Base-by-base conservation (phyloP, 2,329 filamentous ascomycete genomes). In the Hypoxylon sp. region DNA sequence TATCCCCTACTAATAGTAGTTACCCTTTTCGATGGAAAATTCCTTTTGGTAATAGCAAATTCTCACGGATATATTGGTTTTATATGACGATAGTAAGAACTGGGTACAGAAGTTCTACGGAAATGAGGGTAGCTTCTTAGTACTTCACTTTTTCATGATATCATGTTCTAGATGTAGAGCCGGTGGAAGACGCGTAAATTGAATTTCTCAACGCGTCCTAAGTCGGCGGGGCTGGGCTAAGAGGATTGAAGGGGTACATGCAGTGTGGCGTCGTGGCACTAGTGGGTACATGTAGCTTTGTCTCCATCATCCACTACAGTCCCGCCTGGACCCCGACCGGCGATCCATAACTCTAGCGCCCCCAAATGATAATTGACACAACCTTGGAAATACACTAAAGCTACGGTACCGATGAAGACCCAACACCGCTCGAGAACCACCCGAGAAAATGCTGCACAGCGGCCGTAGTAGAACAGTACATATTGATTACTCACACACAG, bases 171-270 rank as follows among this genome's bases (percentile, higher is more conserved):
- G 29, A 24, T 22, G 50, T 5, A 39, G 24, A 13, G 33, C 37
- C 53, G 37, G 48, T 51, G 47, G 33, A 58, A 75, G 74, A 76
- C 74, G 75, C 75, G 74, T 76, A 71, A 75, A 77, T 75, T 76
- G 74, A 67, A 72, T 60, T 52, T 39, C 19, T 57, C 26, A 66
- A 69, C 75, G 75, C 75, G 75, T 75, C 59, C 54, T 14, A 10
- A 5, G 22, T n/a, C 47, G 11, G 55, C 17, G 48, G 48, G 37
- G 57, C 37, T 22, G 33, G 26, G 19, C 22, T 14, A 14, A n/a
- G 51, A 13, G 3, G 10, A 26, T 24, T 17, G 13, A 53, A 24
- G 5, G 17, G 39, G 35, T n/a, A 31, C 29, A 6, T 31, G 6
- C 11, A 22, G 39, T 22, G 39, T 44, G 39, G 39, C 39, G 39